Base-by-base conservation (phyloP, 257 asterid genomes). In the Solanum piurae region DNA sequence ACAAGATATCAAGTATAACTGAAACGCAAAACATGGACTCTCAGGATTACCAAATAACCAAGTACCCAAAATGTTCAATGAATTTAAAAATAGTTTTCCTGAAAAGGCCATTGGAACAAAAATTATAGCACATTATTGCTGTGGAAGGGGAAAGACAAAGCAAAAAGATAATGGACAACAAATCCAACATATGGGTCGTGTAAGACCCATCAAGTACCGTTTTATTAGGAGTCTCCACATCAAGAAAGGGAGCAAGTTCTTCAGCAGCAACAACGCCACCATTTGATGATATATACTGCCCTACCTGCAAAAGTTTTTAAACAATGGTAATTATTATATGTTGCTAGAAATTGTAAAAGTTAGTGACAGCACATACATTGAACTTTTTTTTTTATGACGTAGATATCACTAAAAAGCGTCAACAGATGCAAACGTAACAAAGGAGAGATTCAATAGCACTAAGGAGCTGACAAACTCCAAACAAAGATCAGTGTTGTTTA, bases 221-320 rank as follows among this genome's bases (percentile, higher is more conserved):
- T 58, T 88, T 92, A 77, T 91, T 91, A 80, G 94, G 46, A 88
- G 93, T 89, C 87, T 93, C 98, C 79, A 95, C 91, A 92, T 97
- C 98, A 90, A 97, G 98, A 92, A 92, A 97, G 31, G 99, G 99
- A 87, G 98, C 99, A 88, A 97, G 94, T 93, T 97, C 99, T 92
- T 97, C 99, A 87, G 99, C 99, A 62, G 98, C 90, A 87, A 96
- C 98, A 89, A 96, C 98, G 27, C 99, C 99, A 60, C 99, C 99
- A 92, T 97, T 95, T 90, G 98, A 95, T 88, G 99, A 87, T 88
- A 97, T 93, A 89, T 95, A 96, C 90, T 94, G 93, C 64, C 99
- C 99, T 88, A 97, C 94, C 99, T 97, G 96, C 89, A 88, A 86
- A 84, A 76, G 18, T n/a, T 82, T 72, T 33, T 55, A 3, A 83